Conservation (phyloP, 495 filamentous ascomycete genomes). For the Ramalina peruviana region DNA sequence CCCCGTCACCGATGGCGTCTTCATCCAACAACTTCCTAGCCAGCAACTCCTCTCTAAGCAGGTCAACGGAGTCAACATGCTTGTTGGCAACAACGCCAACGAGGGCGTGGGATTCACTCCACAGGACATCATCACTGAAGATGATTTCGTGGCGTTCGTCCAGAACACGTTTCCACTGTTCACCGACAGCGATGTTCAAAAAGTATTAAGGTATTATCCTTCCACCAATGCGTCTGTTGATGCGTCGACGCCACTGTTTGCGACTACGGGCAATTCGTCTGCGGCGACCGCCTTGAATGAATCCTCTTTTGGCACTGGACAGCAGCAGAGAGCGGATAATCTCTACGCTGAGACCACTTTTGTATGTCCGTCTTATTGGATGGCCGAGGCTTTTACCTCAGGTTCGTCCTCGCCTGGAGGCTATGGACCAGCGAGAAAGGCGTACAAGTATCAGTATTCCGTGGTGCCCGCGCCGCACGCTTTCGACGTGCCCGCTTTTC, state of each 20-base stretch:
- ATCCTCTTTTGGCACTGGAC: conserved; percentile 31
- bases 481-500: conserved; percentile 38
- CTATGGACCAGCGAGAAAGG: conserved; percentile 12
- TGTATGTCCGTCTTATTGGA: conserved; percentile 48
- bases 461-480: conserved; percentile 44
- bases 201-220: conserved; percentile 33
- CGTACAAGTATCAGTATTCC: conserved; percentile 50
- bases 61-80: conserved; percentile 38
- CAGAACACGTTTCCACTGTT: conserved; percentile 35
- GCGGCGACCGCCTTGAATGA: conserved; percentile 33
- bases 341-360: conserved; percentile 49
- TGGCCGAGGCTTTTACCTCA: conserved; percentile 41
- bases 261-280: conserved; percentile 29
- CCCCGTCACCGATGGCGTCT: conserved; percentile 47
- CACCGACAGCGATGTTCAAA: conserved; percentile 28
- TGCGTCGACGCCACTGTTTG: conserved; percentile 20
- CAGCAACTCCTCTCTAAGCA: conserved; percentile 33
- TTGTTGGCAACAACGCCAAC: conserved; percentile 40
- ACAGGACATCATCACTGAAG: conserved; percentile 33
- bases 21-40: conserved; percentile 38
- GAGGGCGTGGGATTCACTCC: conserved; percentile 39
- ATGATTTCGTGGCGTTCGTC: conserved; percentile 31
- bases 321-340: conserved; percentile 38
- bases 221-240: conserved; percentile 19
- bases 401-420: background rate